Conservation (phyloP, 2,329 filamentous ascomycete species). For the Aspergillus pseudotamarii region DNA sequence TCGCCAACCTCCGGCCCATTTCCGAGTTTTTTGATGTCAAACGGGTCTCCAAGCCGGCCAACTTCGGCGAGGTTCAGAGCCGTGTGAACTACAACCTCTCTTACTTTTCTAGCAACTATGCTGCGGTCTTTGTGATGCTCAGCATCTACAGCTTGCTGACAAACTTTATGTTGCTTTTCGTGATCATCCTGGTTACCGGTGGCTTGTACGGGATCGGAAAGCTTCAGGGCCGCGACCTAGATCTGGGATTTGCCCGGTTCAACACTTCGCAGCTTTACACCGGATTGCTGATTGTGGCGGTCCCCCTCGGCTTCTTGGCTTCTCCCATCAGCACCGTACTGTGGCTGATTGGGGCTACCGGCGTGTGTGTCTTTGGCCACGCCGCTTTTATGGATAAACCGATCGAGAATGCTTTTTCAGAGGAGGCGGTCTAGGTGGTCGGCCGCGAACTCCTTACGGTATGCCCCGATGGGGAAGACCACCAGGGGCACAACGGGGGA, state of each 20-base stretch:
- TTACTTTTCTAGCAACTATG: conserved; percentile 99
- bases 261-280: conserved; percentile 95
- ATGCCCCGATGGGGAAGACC: conserved; percentile 99
- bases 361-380: conserved; percentile 92
- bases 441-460: conserved; percentile 94
- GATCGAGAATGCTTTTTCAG: conserved; percentile 99
- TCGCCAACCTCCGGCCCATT: conserved; percentile 88
- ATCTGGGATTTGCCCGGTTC: conserved; percentile 78
- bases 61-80: conserved; percentile 87
- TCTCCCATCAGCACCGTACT: conserved; percentile 83
- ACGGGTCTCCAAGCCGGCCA: conserved; percentile 89
- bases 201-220: conserved; percentile 92
- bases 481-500: conserved; percentile 78
- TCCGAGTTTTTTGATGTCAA: conserved; percentile 96
- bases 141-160: conserved; percentile 93
- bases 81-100: conserved; percentile 96
- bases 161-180: conserved; percentile 83
- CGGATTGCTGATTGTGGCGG: conserved; percentile 75
- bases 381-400: conserved; percentile 96
- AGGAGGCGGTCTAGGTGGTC: conserved; percentile 99
- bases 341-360: conserved; percentile 94
- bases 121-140: conserved; percentile 89
- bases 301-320: conserved; percentile 82
- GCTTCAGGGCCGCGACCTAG: conserved; percentile 83
- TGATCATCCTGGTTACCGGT: conserved; percentile 82